These are phyloP conservation scores for Nymphaea thermarum DNA, from an alignment of 164 flowering plant genomes.

Conservation along the genomic window DNA sequence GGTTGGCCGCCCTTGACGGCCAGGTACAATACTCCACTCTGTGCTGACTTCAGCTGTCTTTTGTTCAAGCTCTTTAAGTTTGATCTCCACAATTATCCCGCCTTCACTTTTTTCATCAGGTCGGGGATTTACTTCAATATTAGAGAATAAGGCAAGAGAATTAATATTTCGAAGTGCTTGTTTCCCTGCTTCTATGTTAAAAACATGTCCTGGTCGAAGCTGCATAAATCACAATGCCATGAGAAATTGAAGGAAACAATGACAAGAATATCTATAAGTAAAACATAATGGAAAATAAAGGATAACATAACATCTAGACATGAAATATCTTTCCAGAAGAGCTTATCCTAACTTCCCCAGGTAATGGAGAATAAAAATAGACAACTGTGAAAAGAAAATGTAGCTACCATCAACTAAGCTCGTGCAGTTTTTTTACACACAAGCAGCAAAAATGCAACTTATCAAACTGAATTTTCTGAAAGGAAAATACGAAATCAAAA, in stretches of 20 bases:
- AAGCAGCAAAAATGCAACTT: no score
- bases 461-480: no score
- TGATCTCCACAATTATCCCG: slow-evolving; percentile 90
- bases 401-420: not conserved
- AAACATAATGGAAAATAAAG: no score
- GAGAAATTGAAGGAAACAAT: not conserved
- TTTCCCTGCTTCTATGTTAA: slow-evolving; percentile 94
- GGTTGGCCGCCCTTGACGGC: slow-evolving; percentile 91
- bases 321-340: no score
- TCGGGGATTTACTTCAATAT: slow-evolving; percentile 92
- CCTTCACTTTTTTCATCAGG: slow-evolving; percentile 98
- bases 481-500: no score
- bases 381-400: not conserved
- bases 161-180: slow-evolving; percentile 92
- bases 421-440: no score
- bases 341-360: no score
- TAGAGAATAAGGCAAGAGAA: slow-evolving; percentile 74
- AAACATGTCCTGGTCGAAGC: slow-evolving; percentile 78
- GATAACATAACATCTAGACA: no score
- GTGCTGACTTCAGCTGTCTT: slow-evolving; percentile 93
- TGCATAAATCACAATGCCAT: slow-evolving; percentile 12
- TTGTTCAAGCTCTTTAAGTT: slow-evolving; percentile 95
- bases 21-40: slow-evolving; percentile 99
- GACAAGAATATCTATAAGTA: not conserved
- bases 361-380: no score